Conservation (phyloP, 140 eudicot genomes). For the Senecio squalidus region DNA sequence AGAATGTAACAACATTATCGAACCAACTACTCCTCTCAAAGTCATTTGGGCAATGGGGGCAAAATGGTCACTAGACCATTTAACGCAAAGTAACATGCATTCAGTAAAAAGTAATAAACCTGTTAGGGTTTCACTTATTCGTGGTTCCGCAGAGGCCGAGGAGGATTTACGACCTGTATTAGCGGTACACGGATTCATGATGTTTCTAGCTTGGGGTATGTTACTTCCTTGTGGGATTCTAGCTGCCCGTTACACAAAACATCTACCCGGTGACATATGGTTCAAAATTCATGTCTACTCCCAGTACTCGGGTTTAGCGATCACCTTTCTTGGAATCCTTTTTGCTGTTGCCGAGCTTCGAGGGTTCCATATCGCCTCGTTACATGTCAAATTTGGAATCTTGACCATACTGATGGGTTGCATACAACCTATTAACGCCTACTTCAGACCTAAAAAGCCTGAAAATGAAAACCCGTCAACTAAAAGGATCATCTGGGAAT, state of each 20-base stretch:
- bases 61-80: slow-evolving; percentile 69
- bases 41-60: slow-evolving; percentile 98
- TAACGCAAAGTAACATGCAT: slow-evolving; percentile 85
- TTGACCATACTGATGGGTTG: slow-evolving; percentile 64
- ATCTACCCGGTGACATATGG: slow-evolving; percentile 77
- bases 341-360: slow-evolving; percentile 96
- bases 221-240: slow-evolving; percentile 84
- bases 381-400: slow-evolving; percentile 77
- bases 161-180: slow-evolving; percentile 85
- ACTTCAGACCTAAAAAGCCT: slow-evolving; percentile 74
- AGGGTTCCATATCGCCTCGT: slow-evolving; percentile 51
- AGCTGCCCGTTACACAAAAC: slow-evolving; percentile 82
- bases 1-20: slow-evolving; percentile 81
- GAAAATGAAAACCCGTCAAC: slow-evolving; percentile 41
- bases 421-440: slow-evolving; percentile 75
- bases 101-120: slow-evolving; percentile 71
- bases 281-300: slow-evolving; percentile 71
- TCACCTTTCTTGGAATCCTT: slow-evolving; percentile 80
- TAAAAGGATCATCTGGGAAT: slow-evolving; percentile 75
- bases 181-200: slow-evolving; percentile 93
- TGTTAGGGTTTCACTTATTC: slow-evolving; percentile 67
- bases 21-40: slow-evolving; percentile 78
- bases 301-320: slow-evolving; percentile 83
- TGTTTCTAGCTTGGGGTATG: slow-evolving; percentile 97
- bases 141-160: slow-evolving; percentile 89